These are phyloP conservation scores for Fragaria vesca DNA, from an alignment of 306 rosid species.

Conservation along the genomic window DNA sequence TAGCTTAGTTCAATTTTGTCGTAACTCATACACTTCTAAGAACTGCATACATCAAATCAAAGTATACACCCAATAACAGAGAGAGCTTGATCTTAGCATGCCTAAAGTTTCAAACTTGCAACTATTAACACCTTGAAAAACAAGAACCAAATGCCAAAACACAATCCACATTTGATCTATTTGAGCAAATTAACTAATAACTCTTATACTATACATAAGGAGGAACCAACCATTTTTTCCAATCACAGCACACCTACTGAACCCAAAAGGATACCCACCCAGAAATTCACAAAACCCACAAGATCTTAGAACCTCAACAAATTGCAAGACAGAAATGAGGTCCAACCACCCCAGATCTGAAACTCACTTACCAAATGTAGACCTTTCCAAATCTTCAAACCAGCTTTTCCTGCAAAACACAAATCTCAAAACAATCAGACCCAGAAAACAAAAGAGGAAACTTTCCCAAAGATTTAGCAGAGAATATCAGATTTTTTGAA, in stretches of 20 bases:
- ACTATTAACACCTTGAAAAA: neutral
- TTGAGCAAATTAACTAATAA: neutral
- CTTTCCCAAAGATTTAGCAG: slow-evolving; percentile 8
- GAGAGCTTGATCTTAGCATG: neutral
- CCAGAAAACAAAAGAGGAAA: slow-evolving; percentile 6
- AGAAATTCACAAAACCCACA: slow-evolving; percentile 14
- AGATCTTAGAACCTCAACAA: neutral
- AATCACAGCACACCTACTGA: neutral
- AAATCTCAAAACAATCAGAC: slow-evolving; percentile 35
- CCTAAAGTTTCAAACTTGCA: slow-evolving; percentile 5
- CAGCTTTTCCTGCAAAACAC: slow-evolving; percentile 49
- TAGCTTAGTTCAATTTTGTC: neutral
- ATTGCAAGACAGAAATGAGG: neutral
- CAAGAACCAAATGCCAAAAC: neutral
- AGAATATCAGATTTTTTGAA: slow-evolving; percentile 12
- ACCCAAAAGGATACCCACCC: slow-evolving; percentile 24
- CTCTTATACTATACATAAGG: too few relatives aligned
- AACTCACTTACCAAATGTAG: slow-evolving; percentile 48
- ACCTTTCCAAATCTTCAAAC: slow-evolving; percentile 43
- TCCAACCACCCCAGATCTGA: slow-evolving; percentile 55
- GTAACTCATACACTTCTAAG: neutral
- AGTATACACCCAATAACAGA: neutral
- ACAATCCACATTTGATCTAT: neutral
- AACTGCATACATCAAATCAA: neutral
- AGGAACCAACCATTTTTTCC: neutral